Evolutionary conservation across 345 rosid genomes (phyloP), one percentile per base, ranked within the genome.

Genomic region (Excoecaria agallocha): DNA sequence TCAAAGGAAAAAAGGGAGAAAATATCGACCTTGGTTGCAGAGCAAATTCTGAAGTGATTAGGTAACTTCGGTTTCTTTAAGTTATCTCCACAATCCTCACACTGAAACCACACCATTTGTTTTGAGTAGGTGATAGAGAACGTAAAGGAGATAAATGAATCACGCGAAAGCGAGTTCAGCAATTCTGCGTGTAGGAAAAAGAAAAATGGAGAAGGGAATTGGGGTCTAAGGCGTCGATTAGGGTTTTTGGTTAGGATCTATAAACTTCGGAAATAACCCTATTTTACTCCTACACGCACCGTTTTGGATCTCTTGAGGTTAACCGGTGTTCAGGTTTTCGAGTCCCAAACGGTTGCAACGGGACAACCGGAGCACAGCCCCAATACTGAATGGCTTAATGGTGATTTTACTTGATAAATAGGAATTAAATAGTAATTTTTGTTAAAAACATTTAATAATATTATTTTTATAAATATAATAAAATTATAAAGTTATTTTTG

Each of bases 101-200:
- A 94, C 85, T 92, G 98, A 80, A 94, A 92, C 98, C 98, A 94
- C 77, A 94, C 98, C 98, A 94, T 94, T 55, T 59, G 73, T 70
- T 3, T 17, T 6, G 3, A n/a, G 3, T 5, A n/a, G 0, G 24
- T 8, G 45, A 15, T 39, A 37, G 4, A 5, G 20, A 5, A 20
- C 8, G 19, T 5, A 12, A 37, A 38, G n/a, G 41, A 38, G 13
- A 25, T 10, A 25, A 8, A 39, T 43, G 68, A 64, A 61, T 6
- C n/a, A 15, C 59, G 59, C n/a, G 24, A 55, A 55, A 55, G n/a
- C 8, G n/a, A 20, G 24, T 24, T 55, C 59, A 4, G 25, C 59
- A 55, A 55, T 55, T 19, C 3, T 20, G n/a, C 64, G 1, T 30
- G 30, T 30, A 30, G 30, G 30, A 30, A 30, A 30, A 30, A 30